Base-by-base conservation (phyloP, 225 moss, liverwort and hornwort species). In the Sphagnum tenellum region DNA sequence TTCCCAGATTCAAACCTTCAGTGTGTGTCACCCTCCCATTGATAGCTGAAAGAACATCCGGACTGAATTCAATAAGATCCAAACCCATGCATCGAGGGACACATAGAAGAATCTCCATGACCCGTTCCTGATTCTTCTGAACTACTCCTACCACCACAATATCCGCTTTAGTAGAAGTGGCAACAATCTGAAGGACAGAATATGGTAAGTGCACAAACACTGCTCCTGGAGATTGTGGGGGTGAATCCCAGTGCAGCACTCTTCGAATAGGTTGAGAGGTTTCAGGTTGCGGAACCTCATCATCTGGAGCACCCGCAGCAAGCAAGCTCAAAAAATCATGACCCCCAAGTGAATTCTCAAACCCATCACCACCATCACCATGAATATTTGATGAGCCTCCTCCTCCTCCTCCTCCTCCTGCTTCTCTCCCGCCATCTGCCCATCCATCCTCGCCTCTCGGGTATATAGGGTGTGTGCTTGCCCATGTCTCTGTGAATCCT, bases 201-300 rank as follows among this genome's bases (percentile, higher is more conserved):
- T 65, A 79, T 3, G 89, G 95, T 62, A 96, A 61, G n/a, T 92
- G 66, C 0, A 88, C 76, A 62, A 79, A 89, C 7, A 79, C 72
- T 8, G 86, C 87, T 45, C 81, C 82, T 4, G 89, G 92, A 12
- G 92, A 92, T 65, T 82, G 86, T 11, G 89, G 89, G 65, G 95
- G 95, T 48, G 95, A 92, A 70, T 92, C 92, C 95, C 95, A 96
- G 68, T 90, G 92, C 4, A 96, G 77, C 66, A 77, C 82, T 49
- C 64, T 71, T 9, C 77, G 56, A 9, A 86, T 73, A 1, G 80
- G 72, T 59, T 77, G 50, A 8, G 79, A 74, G 5, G 79, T 80
- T 12, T 75, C 83, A 1, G 82, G 80, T 29, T 84, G 75, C 2
- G 8, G 13, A 5, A 68, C 5, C 12, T 71, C 81, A 60, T 70